Conservation (phyloP, 1,284 basidiomycete species). For the Tilletia setariae region DNA sequence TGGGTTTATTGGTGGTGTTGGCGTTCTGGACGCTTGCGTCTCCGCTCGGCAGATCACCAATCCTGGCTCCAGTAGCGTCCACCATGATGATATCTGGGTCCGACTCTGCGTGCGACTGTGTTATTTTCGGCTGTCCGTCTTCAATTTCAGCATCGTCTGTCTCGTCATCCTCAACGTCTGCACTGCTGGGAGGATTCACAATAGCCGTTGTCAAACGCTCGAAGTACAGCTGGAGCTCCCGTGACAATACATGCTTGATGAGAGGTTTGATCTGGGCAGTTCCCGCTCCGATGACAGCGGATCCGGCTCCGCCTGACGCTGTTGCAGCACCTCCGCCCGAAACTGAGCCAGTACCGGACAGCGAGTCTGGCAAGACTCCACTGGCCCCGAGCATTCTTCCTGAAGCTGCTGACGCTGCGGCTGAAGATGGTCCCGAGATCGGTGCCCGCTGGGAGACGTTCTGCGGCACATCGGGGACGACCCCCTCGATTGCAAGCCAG, state of each 20-base stretch:
- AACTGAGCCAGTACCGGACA: slow-evolving; percentile 45
- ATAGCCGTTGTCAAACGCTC: slow-evolving; percentile 72
- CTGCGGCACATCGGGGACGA: slow-evolving; percentile 92
- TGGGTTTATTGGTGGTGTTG: not conserved
- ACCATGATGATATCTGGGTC: slow-evolving; percentile 20
- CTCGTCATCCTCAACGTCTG: slow-evolving; percentile 26
- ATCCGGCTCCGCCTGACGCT: not conserved
- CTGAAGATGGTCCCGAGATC: slow-evolving; percentile 56
- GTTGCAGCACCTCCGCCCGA: slow-evolving; percentile 29
- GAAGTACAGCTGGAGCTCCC: slow-evolving; percentile 93
- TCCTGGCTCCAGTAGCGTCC: not conserved
- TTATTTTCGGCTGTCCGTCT: slow-evolving; percentile 13
- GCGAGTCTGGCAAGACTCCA: slow-evolving; percentile 19
- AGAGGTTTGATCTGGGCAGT: slow-evolving; percentile 43
- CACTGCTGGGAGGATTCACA: slow-evolving; percentile 35
- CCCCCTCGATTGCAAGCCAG: slow-evolving; percentile 96
- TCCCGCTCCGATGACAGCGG: not conserved
- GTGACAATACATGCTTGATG: slow-evolving; percentile 87
- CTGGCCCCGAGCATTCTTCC: slow-evolving; percentile 1
- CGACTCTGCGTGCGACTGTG: slow-evolving; percentile 17
- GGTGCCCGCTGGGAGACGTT: slow-evolving; percentile 63
- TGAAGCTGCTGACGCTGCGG: slow-evolving; percentile 1
- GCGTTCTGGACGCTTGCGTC: not conserved
- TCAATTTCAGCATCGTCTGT: slow-evolving; percentile 30
- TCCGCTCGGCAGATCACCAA: not conserved